phyloP scores from a whole-genome alignment of 495 filamentous ascomycete species.

The Achaetomiella virescens region DNA sequence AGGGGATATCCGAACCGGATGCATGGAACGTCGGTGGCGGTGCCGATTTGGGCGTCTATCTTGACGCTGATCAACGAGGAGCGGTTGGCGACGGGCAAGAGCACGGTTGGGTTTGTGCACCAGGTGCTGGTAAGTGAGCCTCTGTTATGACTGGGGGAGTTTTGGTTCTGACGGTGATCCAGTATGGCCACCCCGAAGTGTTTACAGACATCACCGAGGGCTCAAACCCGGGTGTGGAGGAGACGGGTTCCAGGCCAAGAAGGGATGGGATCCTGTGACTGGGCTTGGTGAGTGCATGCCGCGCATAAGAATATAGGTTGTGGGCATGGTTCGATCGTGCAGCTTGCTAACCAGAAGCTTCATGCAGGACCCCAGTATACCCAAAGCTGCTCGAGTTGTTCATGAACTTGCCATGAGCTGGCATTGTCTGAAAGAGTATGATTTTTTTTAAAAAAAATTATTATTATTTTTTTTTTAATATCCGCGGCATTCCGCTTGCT shows the following conservation, averaged over 20 bases:
- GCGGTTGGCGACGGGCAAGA: constrained; percentile 49
- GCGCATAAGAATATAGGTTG: not conserved
- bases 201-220: constrained; percentile 59
- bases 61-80: constrained; percentile 61
- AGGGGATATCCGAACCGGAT: constrained; percentile 34
- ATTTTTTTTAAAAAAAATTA: not conserved
- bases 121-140: constrained; percentile 53
- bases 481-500: no score
- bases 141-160: no score
- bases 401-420: constrained; percentile 11
- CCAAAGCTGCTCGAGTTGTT: constrained; percentile 18
- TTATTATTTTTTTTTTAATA: no score
- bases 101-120: constrained; percentile 44
- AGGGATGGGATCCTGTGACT: constrained; percentile 61
- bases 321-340: not conserved
- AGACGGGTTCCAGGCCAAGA: constrained; percentile 45
- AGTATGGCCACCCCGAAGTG: constrained; percentile 53
- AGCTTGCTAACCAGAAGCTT: not conserved
- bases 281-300: constrained; percentile 42
- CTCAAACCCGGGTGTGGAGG: constrained; percentile 56
- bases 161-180: not conserved
- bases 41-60: constrained; percentile 53
- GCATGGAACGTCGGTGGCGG: constrained; percentile 54
- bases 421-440: not conserved
- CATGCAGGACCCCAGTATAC: constrained; percentile 14